phyloP scores from a whole-genome alignment of 176 grass and related monocot genomes.

The Aegilops tauschii region DNA sequence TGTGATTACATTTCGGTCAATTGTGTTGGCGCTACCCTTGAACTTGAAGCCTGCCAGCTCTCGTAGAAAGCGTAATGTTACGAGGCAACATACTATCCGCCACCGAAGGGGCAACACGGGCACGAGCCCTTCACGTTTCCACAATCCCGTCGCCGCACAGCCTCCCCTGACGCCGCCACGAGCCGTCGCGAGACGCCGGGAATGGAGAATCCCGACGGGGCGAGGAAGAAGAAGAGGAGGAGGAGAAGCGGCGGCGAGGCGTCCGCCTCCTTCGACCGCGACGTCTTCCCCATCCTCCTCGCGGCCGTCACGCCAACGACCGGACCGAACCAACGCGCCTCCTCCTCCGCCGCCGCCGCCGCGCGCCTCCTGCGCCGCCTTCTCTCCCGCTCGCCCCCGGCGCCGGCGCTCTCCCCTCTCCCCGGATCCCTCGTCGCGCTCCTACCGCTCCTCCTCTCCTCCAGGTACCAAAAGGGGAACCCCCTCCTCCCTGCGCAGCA shows the following conservation, averaged over 20 bases:
- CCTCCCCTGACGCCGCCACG: background rate
- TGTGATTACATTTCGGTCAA: too few species aligned
- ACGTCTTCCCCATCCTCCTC: conserved; percentile 37
- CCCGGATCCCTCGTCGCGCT: conserved; percentile 31
- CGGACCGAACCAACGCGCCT: background rate
- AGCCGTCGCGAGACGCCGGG: background rate
- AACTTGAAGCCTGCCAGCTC: background rate
- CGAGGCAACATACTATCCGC: accelerated
- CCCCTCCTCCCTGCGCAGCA: background rate
- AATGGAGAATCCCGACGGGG: background rate
- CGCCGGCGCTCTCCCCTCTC: conserved; percentile 3
- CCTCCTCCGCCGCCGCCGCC: background rate
- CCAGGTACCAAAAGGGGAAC: conserved; percentile 22
- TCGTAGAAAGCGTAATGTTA: background rate
- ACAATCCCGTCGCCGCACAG: background rate
- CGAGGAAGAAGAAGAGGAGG: conserved; percentile 39
- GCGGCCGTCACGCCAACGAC: conserved; percentile 9
- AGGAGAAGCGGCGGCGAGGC: background rate
- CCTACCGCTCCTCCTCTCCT: conserved; percentile 35
- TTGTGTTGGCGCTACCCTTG: background rate
- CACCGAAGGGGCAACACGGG: background rate
- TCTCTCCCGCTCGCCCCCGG: conserved; percentile 3
- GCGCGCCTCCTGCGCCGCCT: conserved; percentile 33
- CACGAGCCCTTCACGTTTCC: accelerated
- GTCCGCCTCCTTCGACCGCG: conserved; percentile 27